Conservation (phyloP, 257 asterid species). For the Fraxinus excelsior region DNA sequence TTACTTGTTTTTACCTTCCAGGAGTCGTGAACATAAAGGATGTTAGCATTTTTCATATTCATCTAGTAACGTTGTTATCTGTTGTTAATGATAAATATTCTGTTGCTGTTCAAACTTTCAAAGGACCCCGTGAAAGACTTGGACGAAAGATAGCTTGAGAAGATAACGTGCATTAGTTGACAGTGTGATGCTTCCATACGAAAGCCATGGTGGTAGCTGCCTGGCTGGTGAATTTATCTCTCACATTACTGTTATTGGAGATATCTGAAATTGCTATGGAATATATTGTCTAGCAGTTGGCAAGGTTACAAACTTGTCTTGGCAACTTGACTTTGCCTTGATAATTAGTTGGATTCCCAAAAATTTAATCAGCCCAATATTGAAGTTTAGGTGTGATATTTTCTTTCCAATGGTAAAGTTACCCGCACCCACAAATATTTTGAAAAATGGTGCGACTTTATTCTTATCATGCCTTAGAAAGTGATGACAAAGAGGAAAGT, state of each 20-base stretch:
- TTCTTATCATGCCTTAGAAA: conserved; percentile 51
- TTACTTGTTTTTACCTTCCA: neutral
- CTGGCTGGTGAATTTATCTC: too few relatives aligned
- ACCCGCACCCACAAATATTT: too few relatives aligned
- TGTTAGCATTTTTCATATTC: neutral
- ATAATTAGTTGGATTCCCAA: too few relatives aligned
- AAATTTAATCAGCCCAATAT: too few relatives aligned
- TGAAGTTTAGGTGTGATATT: too few relatives aligned
- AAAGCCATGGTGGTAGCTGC: neutral
- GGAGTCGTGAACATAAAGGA: neutral
- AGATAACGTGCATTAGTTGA: neutral
- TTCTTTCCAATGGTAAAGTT: too few relatives aligned
- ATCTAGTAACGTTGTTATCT: neutral
- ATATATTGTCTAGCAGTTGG: too few relatives aligned
- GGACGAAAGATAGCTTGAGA: neutral
- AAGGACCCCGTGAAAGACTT: neutral
- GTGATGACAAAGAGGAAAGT: conserved; percentile 71
- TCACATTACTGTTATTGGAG: too few relatives aligned
- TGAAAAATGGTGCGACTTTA: conserved; percentile 20
- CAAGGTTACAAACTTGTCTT: too few relatives aligned
- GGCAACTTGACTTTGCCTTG: too few relatives aligned
- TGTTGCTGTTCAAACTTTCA: neutral
- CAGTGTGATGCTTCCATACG: neutral
- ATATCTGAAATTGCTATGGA: too few relatives aligned
- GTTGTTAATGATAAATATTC: too few relatives aligned